These are phyloP conservation scores for Casuarina cunninghamiana DNA, from an alignment of 306 rosid genomes.

Conservation along the genomic window DNA sequence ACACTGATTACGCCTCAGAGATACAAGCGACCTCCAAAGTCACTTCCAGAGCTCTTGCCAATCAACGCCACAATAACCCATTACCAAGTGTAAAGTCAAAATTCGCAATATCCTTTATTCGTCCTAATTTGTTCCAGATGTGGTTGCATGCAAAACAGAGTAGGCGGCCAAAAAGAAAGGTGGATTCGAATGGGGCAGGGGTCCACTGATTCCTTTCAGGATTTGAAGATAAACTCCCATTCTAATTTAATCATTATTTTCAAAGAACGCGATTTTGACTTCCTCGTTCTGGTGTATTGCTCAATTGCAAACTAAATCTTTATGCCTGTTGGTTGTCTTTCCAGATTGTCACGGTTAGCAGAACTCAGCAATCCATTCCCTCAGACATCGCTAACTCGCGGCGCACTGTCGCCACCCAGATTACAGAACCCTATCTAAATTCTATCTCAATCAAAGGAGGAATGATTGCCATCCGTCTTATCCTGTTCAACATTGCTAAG, in stretches of 20 bases:
- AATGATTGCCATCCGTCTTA: too few species aligned
- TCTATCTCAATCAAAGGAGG: too few species aligned
- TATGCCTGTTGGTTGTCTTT: too few species aligned
- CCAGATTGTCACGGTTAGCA: too few species aligned
- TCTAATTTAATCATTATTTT: not conserved
- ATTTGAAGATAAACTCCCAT: not conserved
- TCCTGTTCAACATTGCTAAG: too few species aligned
- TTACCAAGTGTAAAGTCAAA: constrained; percentile 10
- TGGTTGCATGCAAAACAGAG: constrained; percentile 29
- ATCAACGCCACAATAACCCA: not conserved
- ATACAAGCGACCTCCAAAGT: not conserved
- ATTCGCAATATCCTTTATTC: constrained; percentile 9
- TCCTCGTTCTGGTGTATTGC: too few species aligned
- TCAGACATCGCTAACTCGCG: too few species aligned
- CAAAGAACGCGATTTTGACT: not conserved
- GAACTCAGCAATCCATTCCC: too few species aligned
- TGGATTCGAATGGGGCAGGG: not conserved
- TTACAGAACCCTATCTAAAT: too few species aligned
- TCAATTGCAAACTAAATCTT: too few species aligned
- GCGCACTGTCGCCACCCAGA: too few species aligned
- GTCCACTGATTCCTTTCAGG: not conserved
- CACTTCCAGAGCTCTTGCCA: not conserved
- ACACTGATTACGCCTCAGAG: not conserved
- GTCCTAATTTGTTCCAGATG: constrained; percentile 33
- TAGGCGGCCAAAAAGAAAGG: not conserved